Conservation (phyloP, 2,329 filamentous ascomycete genomes). For the Neocucurbitaria cava region DNA sequence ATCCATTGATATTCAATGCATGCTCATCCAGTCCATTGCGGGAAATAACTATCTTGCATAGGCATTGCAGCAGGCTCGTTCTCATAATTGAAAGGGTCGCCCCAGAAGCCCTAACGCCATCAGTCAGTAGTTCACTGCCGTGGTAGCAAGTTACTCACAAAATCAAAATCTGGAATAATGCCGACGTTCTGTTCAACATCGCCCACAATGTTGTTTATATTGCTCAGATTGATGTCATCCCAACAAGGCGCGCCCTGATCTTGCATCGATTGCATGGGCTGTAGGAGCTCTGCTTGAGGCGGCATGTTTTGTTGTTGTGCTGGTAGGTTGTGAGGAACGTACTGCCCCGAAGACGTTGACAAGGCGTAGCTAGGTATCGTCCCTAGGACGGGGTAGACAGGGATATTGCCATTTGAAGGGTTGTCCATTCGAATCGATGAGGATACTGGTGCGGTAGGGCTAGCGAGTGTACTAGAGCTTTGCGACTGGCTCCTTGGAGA, state of each 20-base stretch:
- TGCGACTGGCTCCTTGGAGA: conserved; percentile 23
- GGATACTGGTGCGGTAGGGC: conserved; percentile 6
- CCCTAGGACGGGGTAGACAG: conserved; percentile 21
- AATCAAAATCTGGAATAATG: conserved; percentile 46
- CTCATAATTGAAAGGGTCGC: conserved; percentile 45
- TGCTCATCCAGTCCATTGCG: conserved; percentile 24
- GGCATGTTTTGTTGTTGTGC: conserved; percentile 8
- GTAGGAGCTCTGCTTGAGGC: conserved; percentile 11
- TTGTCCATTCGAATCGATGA: conserved; percentile 13
- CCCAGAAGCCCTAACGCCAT: conserved; percentile 44
- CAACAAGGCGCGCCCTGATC: conserved; percentile 29
- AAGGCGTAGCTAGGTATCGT: conserved; percentile 23
- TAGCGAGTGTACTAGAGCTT: conserved; percentile 23
- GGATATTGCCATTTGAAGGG: conserved; percentile 16
- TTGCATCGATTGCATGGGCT: conserved; percentile 17
- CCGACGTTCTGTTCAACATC: conserved; percentile 32
- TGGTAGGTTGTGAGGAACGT: conserved; percentile 4
- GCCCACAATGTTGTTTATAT: conserved; percentile 42
- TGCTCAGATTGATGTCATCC: conserved; percentile 45
- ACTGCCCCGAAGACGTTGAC: conserved; percentile 11
- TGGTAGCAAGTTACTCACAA: conserved; percentile 29
- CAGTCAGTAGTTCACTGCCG: conserved; percentile 4
- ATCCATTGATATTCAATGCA: neutral
- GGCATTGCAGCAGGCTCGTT: conserved; percentile 34
- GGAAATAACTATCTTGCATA: conserved; percentile 27